phyloP scores from a whole-genome alignment of 768 basidiomycete genomes.

The Russula sp. region DNA sequence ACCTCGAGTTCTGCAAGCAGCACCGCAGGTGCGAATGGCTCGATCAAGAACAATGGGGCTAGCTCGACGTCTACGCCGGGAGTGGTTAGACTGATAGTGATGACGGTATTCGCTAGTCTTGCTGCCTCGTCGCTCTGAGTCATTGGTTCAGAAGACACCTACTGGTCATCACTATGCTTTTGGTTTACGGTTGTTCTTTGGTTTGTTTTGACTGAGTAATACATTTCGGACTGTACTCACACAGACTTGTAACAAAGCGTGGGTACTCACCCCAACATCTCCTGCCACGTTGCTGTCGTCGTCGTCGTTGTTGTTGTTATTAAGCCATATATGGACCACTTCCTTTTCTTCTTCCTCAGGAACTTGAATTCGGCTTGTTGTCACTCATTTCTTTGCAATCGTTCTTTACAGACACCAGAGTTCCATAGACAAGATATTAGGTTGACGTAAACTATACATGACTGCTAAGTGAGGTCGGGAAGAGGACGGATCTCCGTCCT shows the following conservation, averaged over 20 bases:
- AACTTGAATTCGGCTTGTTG: too few species aligned
- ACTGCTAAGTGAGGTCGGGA: background rate
- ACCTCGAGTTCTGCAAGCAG: background rate
- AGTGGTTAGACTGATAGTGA: background rate
- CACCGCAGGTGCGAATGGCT: background rate
- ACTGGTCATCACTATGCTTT: background rate
- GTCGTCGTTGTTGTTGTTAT: background rate
- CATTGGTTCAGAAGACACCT: background rate
- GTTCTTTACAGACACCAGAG: too few species aligned
- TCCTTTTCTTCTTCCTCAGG: background rate
- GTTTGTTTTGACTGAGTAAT: background rate
- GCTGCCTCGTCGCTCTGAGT: background rate
- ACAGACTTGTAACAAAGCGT: background rate
- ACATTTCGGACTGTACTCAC: background rate
- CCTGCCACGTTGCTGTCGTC: background rate
- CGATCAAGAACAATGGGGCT: background rate
- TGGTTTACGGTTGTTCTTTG: background rate
- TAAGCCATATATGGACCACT: background rate
- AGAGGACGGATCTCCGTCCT: too few species aligned
- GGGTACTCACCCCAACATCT: background rate
- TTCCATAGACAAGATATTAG: too few species aligned
- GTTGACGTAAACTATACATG: too few species aligned
- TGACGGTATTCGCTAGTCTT: background rate
- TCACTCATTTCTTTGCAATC: too few species aligned
- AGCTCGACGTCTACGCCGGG: background rate